Evolutionary conservation across 176 grass and related monocot genomes (phyloP), one percentile per base, ranked within the genome.

Genomic region (Pontederia paniculata): DNA sequence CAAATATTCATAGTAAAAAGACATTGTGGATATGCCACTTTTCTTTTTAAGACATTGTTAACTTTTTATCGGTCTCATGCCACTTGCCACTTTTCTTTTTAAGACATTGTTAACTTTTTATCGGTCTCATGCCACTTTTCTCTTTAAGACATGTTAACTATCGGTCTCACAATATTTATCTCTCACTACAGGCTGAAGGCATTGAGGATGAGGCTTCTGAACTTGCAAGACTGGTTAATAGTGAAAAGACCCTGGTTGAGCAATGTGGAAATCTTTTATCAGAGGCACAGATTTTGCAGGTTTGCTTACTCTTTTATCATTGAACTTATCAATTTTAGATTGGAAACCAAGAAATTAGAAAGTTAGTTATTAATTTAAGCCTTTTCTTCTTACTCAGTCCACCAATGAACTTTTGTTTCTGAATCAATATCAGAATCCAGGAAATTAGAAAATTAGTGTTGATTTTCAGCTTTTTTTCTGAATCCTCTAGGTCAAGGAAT

Each of bases 211-310:
- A 45, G 54, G 68, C 83, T 21, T 58, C 49, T n/a, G 76, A 81
- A 37, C 57, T 97, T 12, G 82, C 86, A 0, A 77, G 83, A 66
- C 56, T 77, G 63, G 44, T 83, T 7, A 55, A 51, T 31, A 74
- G 56, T 11, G 81, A 96, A 71, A 83, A 68, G 70, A 21, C 54
- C 23, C 71, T 74, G 15, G 70, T 84, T 58, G 86, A 88, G 61
- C 86, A 90, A 21, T 88, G 83, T 15, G 83, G 86, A 22, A 88
- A 90, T 81, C 61, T 90, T 21, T 65, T 97, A 47, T 83, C 81
- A 20, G 58, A 79, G 58, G 74, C 79, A 42, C 80, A 78, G 0
- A 73, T 81, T 67, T 65, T 97, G 45, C 86, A 90, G 85, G 86
- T 90, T 80, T 54, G 11, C 16, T 78, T 45, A 57, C 45, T 63